Evolutionary conservation across 2,329 filamentous ascomycete genomes (phyloP).

Genomic region (Fusarium agapanthi): DNA sequence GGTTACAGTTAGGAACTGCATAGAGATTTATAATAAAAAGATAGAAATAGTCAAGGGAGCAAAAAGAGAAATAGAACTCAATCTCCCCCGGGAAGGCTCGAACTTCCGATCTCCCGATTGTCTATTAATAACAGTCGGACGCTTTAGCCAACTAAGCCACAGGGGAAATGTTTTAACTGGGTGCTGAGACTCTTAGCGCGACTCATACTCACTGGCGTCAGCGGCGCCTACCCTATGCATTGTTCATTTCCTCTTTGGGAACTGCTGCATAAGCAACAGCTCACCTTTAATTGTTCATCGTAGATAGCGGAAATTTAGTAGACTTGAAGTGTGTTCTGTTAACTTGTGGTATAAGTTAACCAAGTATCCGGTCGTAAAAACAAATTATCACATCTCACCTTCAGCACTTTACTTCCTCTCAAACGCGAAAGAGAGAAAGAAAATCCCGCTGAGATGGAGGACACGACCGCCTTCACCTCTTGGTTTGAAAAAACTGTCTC

Average conservation of each 20-base stretch:
- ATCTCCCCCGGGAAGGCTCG: constrained; percentile 43
- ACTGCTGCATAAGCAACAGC: neutral
- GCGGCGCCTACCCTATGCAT: fast-evolving
- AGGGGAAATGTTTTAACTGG: constrained; percentile 19
- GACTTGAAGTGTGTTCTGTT: neutral
- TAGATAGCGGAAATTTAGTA: fast-evolving
- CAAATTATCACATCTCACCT: too few relatives aligned
- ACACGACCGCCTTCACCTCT: neutral
- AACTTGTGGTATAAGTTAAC: too few relatives aligned
- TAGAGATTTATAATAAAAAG: neutral
- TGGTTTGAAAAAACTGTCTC: neutral
- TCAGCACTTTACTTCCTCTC: too few relatives aligned
- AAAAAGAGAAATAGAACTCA: neutral
- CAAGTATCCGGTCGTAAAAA: too few relatives aligned
- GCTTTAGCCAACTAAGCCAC: constrained; percentile 41
- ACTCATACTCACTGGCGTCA: fast-evolving
- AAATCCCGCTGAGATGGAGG: neutral
- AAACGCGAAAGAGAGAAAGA: neutral
- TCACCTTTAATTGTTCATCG: fast-evolving
- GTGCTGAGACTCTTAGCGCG: fast-evolving
- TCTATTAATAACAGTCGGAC: constrained; percentile 37
- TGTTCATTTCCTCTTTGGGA: neutral
- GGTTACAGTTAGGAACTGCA: too few relatives aligned
- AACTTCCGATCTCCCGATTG: constrained; percentile 45
- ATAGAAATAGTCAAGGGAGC: fast-evolving